Percentiles rank a stretch among this genome's conserved stretches.
phyloP scores from a whole-genome alignment of 2,329 filamentous ascomycete species.

The Leptographium lundbergii region DNA sequence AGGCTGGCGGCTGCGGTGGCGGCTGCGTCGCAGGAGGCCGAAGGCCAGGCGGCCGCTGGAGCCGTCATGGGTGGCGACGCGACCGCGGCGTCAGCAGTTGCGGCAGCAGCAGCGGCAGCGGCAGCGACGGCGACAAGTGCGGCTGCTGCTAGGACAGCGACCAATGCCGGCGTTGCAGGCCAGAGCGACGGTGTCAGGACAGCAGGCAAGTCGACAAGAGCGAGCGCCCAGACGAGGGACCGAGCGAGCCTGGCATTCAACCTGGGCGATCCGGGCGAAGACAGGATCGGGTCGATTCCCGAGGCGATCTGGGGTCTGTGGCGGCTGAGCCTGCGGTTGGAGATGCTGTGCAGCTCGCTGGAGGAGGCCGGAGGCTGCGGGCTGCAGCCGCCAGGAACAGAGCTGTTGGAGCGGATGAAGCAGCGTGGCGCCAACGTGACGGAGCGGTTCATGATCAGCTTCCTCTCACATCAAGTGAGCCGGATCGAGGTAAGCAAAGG shows the following conservation, averaged over 20 bases:
- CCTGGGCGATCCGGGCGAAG: conserved; percentile 1
- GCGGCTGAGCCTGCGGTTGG: conserved; percentile 76
- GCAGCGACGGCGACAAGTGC: background rate
- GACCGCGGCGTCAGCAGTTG: background rate
- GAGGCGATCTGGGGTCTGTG: conserved; percentile 82
- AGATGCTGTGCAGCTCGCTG: conserved; percentile 86
- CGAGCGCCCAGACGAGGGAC: background rate
- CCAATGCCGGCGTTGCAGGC: background rate
- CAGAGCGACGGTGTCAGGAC: background rate
- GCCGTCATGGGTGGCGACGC: background rate
- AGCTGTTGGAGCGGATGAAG: conserved; percentile 59
- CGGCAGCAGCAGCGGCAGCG: background rate
- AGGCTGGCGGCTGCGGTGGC: conserved; percentile 17
- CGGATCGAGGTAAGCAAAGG: conserved; percentile 63
- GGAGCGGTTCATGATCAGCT: conserved; percentile 75
- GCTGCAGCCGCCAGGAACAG: conserved; percentile 69
- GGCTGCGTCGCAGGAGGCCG: conserved; percentile 6
- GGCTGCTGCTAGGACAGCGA: background rate
- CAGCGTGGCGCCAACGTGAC: conserved; percentile 69
- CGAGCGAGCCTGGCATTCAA: background rate
- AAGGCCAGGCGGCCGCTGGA: background rate
- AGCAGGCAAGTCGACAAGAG: background rate
- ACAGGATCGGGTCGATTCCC: conserved; percentile 19
- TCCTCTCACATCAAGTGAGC: conserved; percentile 90
- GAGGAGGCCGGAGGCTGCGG: conserved; percentile 53